phyloP scores from a whole-genome alignment of 2,329 filamentous ascomycete species.

The Raffaelea ambrosiae region DNA sequence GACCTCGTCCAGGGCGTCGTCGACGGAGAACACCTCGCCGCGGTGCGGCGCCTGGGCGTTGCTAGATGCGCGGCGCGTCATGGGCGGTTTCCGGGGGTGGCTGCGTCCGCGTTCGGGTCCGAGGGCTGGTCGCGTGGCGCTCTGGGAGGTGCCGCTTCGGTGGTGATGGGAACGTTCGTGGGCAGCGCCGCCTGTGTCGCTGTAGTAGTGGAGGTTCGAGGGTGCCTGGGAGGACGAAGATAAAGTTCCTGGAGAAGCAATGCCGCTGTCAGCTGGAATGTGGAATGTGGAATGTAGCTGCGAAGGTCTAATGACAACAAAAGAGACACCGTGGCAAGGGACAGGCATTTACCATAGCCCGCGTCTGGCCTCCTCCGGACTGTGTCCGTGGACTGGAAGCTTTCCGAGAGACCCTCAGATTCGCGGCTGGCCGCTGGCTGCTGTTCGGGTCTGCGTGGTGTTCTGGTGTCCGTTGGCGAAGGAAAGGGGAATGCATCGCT shows the following conservation, averaged over 20 bases:
- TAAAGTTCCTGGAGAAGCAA: background rate
- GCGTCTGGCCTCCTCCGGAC: conserved; percentile 47
- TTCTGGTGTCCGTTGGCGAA: conserved; percentile 6
- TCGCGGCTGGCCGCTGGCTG: background rate
- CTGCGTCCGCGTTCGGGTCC: conserved; percentile 39
- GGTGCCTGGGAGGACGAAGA: no score
- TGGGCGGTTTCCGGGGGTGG: conserved; percentile 61
- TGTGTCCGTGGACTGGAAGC: conserved; percentile 51
- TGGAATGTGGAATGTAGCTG: no score
- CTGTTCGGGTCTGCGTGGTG: background rate
- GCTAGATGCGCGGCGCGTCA: conserved; percentile 67
- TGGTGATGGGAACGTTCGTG: conserved; percentile 31
- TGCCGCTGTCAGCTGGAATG: no score
- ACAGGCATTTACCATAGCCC: conserved; percentile 39
- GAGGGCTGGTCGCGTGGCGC: conserved; percentile 32
- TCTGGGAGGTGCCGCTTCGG: conserved; percentile 21
- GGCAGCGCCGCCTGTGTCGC: conserved; percentile 6
- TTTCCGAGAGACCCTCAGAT: conserved; percentile 38
- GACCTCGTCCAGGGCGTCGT: conserved; percentile 78
- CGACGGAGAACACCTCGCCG: conserved; percentile 81
- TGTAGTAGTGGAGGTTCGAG: conserved; percentile 1
- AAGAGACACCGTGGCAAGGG: no score
- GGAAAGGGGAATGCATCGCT: background rate
- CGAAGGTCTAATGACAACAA: no score
- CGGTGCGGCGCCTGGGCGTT: conserved; percentile 64